Percentiles rank a stretch among this genome's conserved stretches.
Evolutionary conservation across 768 basidiomycete species (phyloP).

Genomic region (Lentinula sp.): DNA sequence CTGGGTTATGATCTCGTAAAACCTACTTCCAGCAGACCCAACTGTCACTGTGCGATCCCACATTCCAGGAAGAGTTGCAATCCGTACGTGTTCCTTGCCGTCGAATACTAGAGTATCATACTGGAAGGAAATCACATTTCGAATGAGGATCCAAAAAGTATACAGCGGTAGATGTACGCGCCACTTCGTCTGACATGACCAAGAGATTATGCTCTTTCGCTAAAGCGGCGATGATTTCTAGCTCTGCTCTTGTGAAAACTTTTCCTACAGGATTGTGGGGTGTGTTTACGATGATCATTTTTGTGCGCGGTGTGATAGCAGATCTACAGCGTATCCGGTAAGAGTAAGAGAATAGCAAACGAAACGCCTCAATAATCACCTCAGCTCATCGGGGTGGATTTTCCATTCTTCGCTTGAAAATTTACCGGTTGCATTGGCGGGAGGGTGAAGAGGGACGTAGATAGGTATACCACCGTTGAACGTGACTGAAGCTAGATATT

Average conservation of each 20-base stretch:
- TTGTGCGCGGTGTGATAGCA: slow-evolving; percentile 83
- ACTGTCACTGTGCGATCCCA: slow-evolving; percentile 98
- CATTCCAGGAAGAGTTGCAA: slow-evolving; percentile 95
- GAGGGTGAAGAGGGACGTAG: slow-evolving; percentile 93
- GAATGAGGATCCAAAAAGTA: neutral
- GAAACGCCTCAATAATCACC: slow-evolving; percentile 30
- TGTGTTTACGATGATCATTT: slow-evolving; percentile 94
- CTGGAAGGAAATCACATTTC: slow-evolving; percentile 27
- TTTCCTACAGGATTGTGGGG: slow-evolving; percentile 99
- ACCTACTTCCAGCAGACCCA: slow-evolving; percentile 88
- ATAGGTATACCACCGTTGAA: slow-evolving; percentile 94
- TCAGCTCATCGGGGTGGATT: slow-evolving; percentile 83
- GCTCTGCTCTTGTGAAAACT: slow-evolving; percentile 80
- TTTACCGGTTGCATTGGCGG: slow-evolving; percentile 37
- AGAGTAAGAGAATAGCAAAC: slow-evolving; percentile 19
- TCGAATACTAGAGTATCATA: slow-evolving; percentile 94
- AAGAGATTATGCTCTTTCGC: slow-evolving; percentile 91
- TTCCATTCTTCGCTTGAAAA: slow-evolving; percentile 78
- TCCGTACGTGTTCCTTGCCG: slow-evolving; percentile 81
- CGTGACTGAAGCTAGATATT: slow-evolving; percentile 86
- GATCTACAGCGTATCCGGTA: slow-evolving; percentile 27
- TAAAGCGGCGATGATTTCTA: slow-evolving; percentile 78
- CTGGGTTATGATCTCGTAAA: neutral
- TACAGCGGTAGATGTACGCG: slow-evolving; percentile 29
- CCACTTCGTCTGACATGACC: slow-evolving; percentile 95